Percentiles rank a stretch among this genome's conserved stretches.
Conservation (phyloP, 805 yeast species). For the Wickerhamiella musiphila region DNA sequence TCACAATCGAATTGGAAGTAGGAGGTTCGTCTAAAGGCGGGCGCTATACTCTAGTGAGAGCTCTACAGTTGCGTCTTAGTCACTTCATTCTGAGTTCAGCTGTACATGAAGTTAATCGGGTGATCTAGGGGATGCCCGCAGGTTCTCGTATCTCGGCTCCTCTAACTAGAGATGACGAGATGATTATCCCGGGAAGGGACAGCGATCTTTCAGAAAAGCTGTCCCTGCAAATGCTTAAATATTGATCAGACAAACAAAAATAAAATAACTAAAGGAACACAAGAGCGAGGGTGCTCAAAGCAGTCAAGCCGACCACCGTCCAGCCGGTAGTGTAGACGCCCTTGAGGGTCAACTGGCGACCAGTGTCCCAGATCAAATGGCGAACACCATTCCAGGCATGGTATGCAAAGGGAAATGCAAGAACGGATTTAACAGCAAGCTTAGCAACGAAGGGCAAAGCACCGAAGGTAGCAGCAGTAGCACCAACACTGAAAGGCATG, state of each 20-base stretch:
- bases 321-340: slow-evolving; percentile 92
- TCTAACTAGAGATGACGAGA: too few relatives aligned
- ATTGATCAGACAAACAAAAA: not conserved
- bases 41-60: too few relatives aligned
- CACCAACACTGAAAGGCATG: slow-evolving; percentile 31
- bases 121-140: too few relatives aligned
- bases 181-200: too few relatives aligned
- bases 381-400: slow-evolving; percentile 78
- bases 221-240: not conserved
- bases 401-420: slow-evolving; percentile 73
- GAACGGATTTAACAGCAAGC: slow-evolving; percentile 44
- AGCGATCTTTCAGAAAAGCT: not conserved
- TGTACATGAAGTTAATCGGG: too few relatives aligned
- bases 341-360: slow-evolving; percentile 57
- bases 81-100: too few relatives aligned
- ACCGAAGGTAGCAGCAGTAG: slow-evolving; percentile 37
- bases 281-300: slow-evolving; percentile 34
- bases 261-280: slow-evolving; percentile 19
- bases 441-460: slow-evolving; percentile 49
- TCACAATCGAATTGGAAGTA: too few relatives aligned
- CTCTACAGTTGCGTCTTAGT: too few relatives aligned
- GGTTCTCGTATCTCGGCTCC: too few relatives aligned
- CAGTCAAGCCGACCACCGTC: slow-evolving; percentile 50
- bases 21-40: too few relatives aligned
- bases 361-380: slow-evolving; percentile 88